A percentile compares a stretch with the other conserved stretches of the same genome.
Evolutionary conservation across 208 protist genomes (phyloP).

Genomic region (Herpetomonas samuelpessoai): DNA sequence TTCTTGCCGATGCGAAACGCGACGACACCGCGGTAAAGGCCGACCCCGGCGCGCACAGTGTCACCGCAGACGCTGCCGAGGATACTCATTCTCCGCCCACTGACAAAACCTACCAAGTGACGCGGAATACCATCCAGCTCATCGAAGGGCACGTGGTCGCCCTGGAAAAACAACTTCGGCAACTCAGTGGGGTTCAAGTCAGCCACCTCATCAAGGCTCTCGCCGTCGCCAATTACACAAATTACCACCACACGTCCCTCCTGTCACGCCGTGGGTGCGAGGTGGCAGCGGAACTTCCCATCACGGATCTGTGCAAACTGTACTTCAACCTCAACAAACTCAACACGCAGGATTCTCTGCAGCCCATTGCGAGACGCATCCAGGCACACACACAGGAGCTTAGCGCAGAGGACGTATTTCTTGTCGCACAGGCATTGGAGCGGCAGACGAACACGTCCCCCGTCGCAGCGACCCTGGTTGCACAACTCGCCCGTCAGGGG

Average conservation of each 20-base stretch:
- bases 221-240: conserved; percentile 59
- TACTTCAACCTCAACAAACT: conserved; percentile 80
- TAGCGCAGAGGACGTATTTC: conserved; percentile 38
- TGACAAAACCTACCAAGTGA: neutral
- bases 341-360: conserved; percentile 70
- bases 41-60: too few species aligned
- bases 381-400: conserved; percentile 34
- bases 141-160: neutral
- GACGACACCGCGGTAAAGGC: conserved; percentile 11
- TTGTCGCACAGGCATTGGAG: conserved; percentile 57
- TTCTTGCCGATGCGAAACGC: conserved; percentile 20
- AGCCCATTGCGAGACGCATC: conserved; percentile 69
- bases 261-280: conserved; percentile 76
- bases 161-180: conserved; percentile 39
- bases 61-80: neutral
- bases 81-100: too few species aligned
- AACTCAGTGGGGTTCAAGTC: conserved; percentile 46
- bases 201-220: conserved; percentile 47
- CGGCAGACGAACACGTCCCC: conserved; percentile 62
- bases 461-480: conserved; percentile 44
- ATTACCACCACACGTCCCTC: conserved; percentile 60
- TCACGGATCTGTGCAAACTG: conserved; percentile 47
- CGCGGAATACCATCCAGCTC: neutral
- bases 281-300: conserved; percentile 44
- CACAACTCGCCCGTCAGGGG: conserved; percentile 37